A percentile compares a stretch with the other conserved stretches of the same genome.
These are phyloP conservation scores for Dendrobium catenatum DNA, from an alignment of 106 monocot species.

Conservation along the genomic window DNA sequence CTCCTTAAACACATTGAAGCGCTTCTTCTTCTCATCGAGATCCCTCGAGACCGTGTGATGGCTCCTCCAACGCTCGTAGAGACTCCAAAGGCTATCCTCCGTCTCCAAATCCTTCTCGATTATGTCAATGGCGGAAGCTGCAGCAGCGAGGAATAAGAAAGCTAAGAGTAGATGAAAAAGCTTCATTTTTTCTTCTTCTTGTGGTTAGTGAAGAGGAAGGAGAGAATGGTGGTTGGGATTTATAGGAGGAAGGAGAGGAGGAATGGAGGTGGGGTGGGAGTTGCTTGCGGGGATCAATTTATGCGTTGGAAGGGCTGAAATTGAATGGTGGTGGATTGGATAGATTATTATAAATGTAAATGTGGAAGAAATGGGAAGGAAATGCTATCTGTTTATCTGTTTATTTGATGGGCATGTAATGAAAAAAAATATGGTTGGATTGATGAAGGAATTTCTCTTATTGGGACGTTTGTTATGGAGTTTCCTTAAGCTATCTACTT, in stretches of 20 bases:
- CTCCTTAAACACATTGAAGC: slow-evolving; percentile 58
- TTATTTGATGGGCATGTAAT: too few relatives aligned
- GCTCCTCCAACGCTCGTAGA: slow-evolving; percentile 53
- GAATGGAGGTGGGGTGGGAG: background rate
- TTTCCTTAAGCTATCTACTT: too few relatives aligned
- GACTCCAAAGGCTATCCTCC: slow-evolving; percentile 43
- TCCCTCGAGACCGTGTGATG: slow-evolving; percentile 37
- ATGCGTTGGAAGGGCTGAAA: background rate
- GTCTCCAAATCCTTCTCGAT: slow-evolving; percentile 42
- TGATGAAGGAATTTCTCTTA: too few relatives aligned
- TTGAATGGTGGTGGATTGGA: background rate
- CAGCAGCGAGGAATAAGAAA: background rate
- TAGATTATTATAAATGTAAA: too few relatives aligned
- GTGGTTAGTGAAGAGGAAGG: background rate
- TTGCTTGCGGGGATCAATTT: background rate
- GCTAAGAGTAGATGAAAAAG: background rate
- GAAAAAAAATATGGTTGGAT: too few relatives aligned
- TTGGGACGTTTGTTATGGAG: too few relatives aligned
- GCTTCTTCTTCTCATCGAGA: slow-evolving; percentile 33
- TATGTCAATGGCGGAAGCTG: slow-evolving; percentile 18
- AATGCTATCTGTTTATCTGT: too few relatives aligned
- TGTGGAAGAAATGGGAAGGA: too few relatives aligned
- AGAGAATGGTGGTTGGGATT: background rate
- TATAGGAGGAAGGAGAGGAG: background rate
- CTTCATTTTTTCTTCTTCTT: background rate